Base-by-base conservation (phyloP, 2,329 filamentous ascomycete genomes). In the Diaporthe nobilis region DNA sequence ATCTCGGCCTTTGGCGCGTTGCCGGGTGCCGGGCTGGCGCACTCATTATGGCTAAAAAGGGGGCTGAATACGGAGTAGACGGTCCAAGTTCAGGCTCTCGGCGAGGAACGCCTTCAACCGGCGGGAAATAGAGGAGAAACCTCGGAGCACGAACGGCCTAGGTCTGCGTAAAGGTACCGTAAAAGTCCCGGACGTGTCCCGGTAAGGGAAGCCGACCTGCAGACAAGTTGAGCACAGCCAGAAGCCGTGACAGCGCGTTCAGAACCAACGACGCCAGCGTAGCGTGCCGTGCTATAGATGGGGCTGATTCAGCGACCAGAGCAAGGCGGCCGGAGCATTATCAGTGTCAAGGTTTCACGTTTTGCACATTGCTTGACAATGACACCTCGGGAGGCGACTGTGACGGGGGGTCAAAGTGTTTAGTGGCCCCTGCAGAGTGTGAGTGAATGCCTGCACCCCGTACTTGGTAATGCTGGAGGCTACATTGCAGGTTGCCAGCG, bases 261-360 rank as follows among this genome's bases (percentile, higher is more conserved):
- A 49, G 65, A 28, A 39, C 47, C 44, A 25, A 51, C 31, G 34
- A 31, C 31, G 65, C 65, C 65, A 65, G 25, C 39, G 60, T 31
- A 39, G 37, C 60, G 28, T 60, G 12, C 10, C 15, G 3, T 53
- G 47, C 22, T 22, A 53, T 31, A 25, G 31, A 39, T 12, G 65
- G 47, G 47, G 22, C 49, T 68, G 34, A 39, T 53, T 17, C 65
- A 53, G n/a, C 31, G 47, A 39, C 65, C 15, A 47, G 13, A 15
- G 12, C 15, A 20, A 68, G 53, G 47, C 12, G 22, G 63, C 7
- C 47, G 47, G 31, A 39, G n/a, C 47, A 37, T 39, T 68, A 34
- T 55, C 65, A 70, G 47, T 70, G 49, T 70, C 65, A 53, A 70
- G 34, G 65, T 53, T 68, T 68, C 65, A 68, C 65, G 49, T 49